These are phyloP conservation scores for Colletotrichum truncatum DNA, from an alignment of 2,329 filamentous ascomycete genomes.

Conservation along the genomic window DNA sequence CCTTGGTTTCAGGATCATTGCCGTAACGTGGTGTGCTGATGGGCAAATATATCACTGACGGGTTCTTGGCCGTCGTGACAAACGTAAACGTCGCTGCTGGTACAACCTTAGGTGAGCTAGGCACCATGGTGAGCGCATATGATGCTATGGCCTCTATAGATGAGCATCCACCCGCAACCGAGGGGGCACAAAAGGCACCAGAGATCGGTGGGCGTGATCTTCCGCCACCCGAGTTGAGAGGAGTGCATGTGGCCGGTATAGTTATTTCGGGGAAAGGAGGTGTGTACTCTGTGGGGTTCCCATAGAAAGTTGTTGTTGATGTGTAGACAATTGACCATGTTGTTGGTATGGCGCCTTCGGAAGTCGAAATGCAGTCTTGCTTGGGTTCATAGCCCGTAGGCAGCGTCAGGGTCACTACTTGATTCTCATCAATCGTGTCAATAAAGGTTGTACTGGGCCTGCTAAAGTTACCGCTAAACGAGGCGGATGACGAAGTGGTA, in stretches of 20 bases:
- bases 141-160: neutral
- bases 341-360: conserved; percentile 33
- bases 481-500: too few relatives aligned
- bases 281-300: conserved; percentile 55
- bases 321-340: conserved; percentile 57
- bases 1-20: conserved; percentile 14
- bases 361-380: neutral
- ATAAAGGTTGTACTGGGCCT: neutral
- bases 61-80: conserved; percentile 64
- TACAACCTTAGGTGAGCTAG: conserved; percentile 30
- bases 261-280: conserved; percentile 52
- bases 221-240: neutral
- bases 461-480: neutral
- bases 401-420: neutral
- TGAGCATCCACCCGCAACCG: neutral
- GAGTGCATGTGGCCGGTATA: conserved; percentile 38
- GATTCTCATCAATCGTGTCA: neutral
- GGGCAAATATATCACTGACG: conserved; percentile 52
- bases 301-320: conserved; percentile 58
- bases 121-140: neutral
- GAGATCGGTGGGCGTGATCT: neutral
- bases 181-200: neutral
- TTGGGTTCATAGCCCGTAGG: neutral
- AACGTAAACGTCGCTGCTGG: conserved; percentile 48
- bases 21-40: conserved; percentile 27